Evolutionary conservation across 2,329 filamentous ascomycete species (phyloP).

Genomic region (Curvularia verruculosa): DNA sequence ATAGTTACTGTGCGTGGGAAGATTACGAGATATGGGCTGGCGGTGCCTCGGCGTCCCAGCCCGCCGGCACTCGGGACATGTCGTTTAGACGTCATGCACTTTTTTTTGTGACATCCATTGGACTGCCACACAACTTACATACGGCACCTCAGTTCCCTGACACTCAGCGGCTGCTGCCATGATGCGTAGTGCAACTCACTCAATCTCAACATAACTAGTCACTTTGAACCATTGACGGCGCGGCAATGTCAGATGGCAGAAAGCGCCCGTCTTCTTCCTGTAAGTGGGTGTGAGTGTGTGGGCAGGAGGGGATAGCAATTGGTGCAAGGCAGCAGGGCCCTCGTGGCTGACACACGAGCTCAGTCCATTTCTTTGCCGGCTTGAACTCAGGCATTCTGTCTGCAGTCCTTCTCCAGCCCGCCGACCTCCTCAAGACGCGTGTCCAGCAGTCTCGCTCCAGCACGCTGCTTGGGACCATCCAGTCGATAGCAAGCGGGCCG

Average conservation of each 20-base stretch:
- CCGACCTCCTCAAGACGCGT: conserved; percentile 94
- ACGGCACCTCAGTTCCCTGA: neutral
- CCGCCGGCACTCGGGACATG: conserved; percentile 17
- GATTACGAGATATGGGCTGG: neutral
- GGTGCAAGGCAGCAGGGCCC: neutral
- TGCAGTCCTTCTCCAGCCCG: conserved; percentile 88
- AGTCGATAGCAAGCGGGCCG: conserved; percentile 69
- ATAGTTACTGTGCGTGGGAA: neutral
- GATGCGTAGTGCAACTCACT: conserved; percentile 16
- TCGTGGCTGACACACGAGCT: neutral
- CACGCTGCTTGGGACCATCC: conserved; percentile 70
- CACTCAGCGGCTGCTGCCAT: conserved; percentile 10
- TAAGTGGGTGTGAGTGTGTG: conserved; percentile 51
- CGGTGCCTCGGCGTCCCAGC: conserved; percentile 19
- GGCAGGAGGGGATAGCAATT: neutral
- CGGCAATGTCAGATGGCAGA: conserved; percentile 60
- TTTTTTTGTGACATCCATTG: conserved; percentile 13
- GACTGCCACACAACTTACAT: neutral
- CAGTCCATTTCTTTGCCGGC: conserved; percentile 83
- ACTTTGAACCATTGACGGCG: conserved; percentile 32
- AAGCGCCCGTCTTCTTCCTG: conserved; percentile 58
- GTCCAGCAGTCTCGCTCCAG: conserved; percentile 83
- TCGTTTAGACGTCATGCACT: conserved; percentile 26
- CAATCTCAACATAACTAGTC: conserved; percentile 31
- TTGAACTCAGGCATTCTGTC: conserved; percentile 86